Evolutionary conservation across 257 asterid genomes (phyloP), one percentile per base, ranked within the genome.

Genomic region (Avicennia marina): DNA sequence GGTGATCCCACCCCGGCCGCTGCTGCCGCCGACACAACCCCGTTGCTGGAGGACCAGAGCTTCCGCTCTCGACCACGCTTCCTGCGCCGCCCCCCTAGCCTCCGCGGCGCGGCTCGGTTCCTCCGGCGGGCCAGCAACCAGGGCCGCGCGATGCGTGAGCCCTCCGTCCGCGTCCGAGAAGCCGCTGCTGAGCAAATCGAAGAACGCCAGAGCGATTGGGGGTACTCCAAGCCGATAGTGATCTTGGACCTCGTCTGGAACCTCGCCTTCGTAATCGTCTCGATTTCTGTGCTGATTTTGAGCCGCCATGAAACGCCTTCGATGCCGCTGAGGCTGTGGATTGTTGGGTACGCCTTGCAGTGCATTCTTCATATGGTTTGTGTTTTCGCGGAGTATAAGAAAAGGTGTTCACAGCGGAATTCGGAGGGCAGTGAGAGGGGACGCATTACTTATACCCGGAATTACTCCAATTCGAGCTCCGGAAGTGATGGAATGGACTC

Each of bases 311-410:
- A 84, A 0, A 38, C 27, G 34, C 84, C 84, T 4, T 54, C 75
- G 71, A 48, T 74, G 86, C 89, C 94, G 60, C 67, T 84, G 63
- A 68, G 89, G 72, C 59, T 76, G 9, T 84, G 94, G 94, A 70
- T 84, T 53, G 66, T 67, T 11, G 94, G 94, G 7, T 84, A 84
- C 11, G 83, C 61, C 47, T 32, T 63, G 64, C 89, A 81, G 80
- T 84, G 94, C 66, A 17, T 81, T 31, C 62, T 81, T 7, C 94
- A 84, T 45, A 80, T 81, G 80, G 71, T 70, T 52, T 76, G 79
- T 32, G 89, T 84, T 34, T 78, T 66, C 38, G 54, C 39, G 65
- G 94, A 78, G 82, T 84, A 69, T 64, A 62, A 8, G 68, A 78
- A 72, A 59, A 71, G 89, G 72, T 73, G 61, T 56, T 56, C 40